Evolutionary conservation across 1,284 basidiomycete genomes (phyloP).

Genomic region (Apiotrichum gamsii): DNA sequence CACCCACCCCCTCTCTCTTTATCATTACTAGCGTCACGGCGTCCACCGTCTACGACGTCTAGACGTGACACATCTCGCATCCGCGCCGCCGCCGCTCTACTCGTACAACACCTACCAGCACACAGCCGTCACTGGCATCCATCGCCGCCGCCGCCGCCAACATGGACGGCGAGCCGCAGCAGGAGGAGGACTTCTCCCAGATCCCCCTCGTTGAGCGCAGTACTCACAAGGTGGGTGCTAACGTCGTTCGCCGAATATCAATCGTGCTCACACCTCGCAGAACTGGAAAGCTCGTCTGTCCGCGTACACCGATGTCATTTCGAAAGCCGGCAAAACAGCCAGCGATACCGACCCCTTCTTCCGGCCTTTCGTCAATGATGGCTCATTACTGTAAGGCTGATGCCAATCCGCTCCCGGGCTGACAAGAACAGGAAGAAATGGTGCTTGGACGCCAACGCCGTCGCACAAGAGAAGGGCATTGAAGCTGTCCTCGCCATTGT

Average conservation of each 20-base stretch:
- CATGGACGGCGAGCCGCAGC: constrained; percentile 84
- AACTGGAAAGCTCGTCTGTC: constrained; percentile 97
- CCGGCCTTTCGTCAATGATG: constrained; percentile 67
- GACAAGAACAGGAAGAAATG: constrained; percentile 91
- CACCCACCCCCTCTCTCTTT: too few relatives aligned
- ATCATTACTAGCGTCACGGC: too few relatives aligned
- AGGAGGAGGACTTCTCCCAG: constrained; percentile 86
- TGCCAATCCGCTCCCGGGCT: too few relatives aligned
- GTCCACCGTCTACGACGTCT: too few relatives aligned
- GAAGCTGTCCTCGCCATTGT: constrained; percentile 79
- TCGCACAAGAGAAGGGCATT: constrained; percentile 95
- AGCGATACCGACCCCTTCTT: constrained; percentile 93
- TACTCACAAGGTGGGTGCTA: constrained; percentile 61
- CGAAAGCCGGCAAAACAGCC: constrained; percentile 76
- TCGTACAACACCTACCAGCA: too few relatives aligned
- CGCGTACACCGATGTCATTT: constrained; percentile 83
- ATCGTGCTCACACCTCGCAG: constrained; percentile 32
- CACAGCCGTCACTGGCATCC: too few relatives aligned
- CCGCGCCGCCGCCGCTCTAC: too few relatives aligned
- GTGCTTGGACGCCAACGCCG: constrained; percentile 84
- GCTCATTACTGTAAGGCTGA: constrained; percentile 40
- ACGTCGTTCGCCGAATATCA: background rate
- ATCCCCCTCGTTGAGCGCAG: constrained; percentile 78
- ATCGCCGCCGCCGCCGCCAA: constrained; percentile 50
- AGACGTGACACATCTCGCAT: too few relatives aligned